Evolutionary conservation across 176 grass and related monocot species (phyloP).

Genomic region (Aegilops bicornis): DNA sequence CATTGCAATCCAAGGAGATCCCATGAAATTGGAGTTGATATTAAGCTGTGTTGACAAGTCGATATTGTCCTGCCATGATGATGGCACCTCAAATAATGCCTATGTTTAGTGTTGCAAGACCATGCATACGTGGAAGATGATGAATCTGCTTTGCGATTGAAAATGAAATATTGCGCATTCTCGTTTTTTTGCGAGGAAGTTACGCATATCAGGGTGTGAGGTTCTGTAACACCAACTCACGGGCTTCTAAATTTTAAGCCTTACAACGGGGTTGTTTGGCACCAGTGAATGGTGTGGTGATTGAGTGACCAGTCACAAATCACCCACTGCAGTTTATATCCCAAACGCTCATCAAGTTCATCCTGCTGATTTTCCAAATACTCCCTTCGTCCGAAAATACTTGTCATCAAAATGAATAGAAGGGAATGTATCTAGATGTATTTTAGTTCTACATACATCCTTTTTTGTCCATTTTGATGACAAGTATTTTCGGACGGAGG

Average conservation of each 20-base stretch:
- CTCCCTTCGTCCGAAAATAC: no score
- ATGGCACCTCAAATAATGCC: neutral
- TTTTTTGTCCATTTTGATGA: no score
- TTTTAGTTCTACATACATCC: no score
- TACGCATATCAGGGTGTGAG: neutral
- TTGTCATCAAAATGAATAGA: no score
- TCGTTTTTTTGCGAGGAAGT: no score
- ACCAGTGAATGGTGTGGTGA: neutral
- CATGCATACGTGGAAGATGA: neutral
- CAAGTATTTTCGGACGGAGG: no score
- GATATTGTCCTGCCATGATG: neutral
- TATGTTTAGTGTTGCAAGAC: neutral
- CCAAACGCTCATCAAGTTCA: no score
- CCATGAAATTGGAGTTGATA: neutral
- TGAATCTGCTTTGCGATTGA: neutral
- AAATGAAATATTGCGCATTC: neutral
- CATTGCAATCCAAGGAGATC: neutral
- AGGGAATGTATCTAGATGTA: no score
- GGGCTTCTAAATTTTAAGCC: neutral
- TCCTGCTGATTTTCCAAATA: no score
- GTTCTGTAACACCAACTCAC: neutral
- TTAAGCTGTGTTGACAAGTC: neutral
- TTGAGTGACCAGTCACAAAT: neutral
- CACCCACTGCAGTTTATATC: no score
- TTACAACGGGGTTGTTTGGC: neutral